phyloP scores from a whole-genome alignment of 2,329 filamentous ascomycete genomes.

The Cucurbitaria berberidis region DNA sequence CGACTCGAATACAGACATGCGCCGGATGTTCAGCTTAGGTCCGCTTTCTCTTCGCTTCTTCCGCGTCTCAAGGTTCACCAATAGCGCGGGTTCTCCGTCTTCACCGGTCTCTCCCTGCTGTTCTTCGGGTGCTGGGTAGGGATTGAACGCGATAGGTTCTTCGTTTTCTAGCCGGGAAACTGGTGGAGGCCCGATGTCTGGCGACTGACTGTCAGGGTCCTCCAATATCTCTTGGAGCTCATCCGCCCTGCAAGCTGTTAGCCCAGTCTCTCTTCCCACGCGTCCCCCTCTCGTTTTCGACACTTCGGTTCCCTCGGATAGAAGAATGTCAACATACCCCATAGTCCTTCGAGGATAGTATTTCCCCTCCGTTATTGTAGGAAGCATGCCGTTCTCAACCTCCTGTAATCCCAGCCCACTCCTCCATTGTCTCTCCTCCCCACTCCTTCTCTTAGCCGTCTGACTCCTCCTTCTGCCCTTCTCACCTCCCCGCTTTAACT shows the following conservation, averaged over 20 bases:
- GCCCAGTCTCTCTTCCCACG: slow-evolving; percentile 1
- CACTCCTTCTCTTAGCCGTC: slow-evolving; percentile 53
- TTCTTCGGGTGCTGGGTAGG: slow-evolving; percentile 30
- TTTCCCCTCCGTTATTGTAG: slow-evolving; percentile 74
- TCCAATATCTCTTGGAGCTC: slow-evolving; percentile 62
- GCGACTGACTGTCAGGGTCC: slow-evolving; percentile 65
- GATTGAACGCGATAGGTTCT: slow-evolving; percentile 55
- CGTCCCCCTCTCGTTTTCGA: background rate
- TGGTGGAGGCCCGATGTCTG: slow-evolving; percentile 69
- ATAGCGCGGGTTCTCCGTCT: slow-evolving; percentile 47
- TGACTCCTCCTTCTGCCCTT: slow-evolving; percentile 56
- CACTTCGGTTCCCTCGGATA: background rate
- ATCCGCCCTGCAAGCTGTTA: slow-evolving; percentile 56
- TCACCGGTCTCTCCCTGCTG: slow-evolving; percentile 40
- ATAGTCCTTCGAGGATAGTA: slow-evolving; percentile 70
- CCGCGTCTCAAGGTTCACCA: slow-evolving; percentile 59
- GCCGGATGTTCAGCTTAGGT: slow-evolving; percentile 51
- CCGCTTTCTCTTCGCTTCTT: slow-evolving; percentile 60
- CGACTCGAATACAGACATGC: slow-evolving; percentile 53
- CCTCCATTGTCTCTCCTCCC: slow-evolving; percentile 63
- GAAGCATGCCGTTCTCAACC: slow-evolving; percentile 62
- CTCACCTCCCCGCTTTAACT: slow-evolving; percentile 35
- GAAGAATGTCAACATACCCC: slow-evolving; percentile 60
- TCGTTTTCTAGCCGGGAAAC: slow-evolving; percentile 59
- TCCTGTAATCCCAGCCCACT: slow-evolving; percentile 52